Conservation (phyloP, 257 asterid species). For the Gardenia jasminoides region DNA sequence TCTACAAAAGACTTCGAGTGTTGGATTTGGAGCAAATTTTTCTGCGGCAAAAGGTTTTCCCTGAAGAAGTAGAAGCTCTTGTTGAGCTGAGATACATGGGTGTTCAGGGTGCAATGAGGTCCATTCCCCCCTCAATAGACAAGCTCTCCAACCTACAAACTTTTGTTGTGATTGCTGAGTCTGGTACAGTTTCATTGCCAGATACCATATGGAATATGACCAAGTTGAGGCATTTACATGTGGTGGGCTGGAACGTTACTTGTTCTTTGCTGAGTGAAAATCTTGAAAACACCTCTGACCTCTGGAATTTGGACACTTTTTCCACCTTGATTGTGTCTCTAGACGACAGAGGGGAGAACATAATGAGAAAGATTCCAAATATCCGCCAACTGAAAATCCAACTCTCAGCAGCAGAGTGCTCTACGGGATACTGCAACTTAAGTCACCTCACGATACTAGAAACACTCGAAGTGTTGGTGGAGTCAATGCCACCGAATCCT, state of each 20-base stretch:
- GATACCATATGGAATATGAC: not conserved
- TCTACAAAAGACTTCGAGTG: conserved; percentile 2
- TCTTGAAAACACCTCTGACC: not conserved
- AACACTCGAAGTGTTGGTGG: too few relatives aligned
- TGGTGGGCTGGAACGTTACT: too few relatives aligned
- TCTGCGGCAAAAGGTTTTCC: not conserved
- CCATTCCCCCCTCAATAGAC: not conserved
- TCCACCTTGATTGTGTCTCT: not conserved
- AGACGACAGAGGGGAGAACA: not conserved
- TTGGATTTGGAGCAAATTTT: not conserved
- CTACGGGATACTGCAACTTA: not conserved
- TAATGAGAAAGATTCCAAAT: not conserved
- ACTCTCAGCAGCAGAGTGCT: not conserved
- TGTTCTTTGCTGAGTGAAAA: not conserved
- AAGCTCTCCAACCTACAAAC: not conserved
- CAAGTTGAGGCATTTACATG: conserved; percentile 1
- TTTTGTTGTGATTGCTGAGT: not conserved
- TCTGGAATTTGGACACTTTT: not conserved
- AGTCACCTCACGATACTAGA: too few relatives aligned
- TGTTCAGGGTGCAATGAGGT: not conserved
- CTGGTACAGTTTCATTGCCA: not conserved
- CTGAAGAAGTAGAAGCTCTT: not conserved
- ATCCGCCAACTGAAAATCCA: not conserved
- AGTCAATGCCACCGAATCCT: too few relatives aligned
- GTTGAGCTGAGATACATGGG: conserved; percentile 4